Evolutionary conservation across 176 grass and related monocot genomes (phyloP).

Genomic region (Musa acuminata): DNA sequence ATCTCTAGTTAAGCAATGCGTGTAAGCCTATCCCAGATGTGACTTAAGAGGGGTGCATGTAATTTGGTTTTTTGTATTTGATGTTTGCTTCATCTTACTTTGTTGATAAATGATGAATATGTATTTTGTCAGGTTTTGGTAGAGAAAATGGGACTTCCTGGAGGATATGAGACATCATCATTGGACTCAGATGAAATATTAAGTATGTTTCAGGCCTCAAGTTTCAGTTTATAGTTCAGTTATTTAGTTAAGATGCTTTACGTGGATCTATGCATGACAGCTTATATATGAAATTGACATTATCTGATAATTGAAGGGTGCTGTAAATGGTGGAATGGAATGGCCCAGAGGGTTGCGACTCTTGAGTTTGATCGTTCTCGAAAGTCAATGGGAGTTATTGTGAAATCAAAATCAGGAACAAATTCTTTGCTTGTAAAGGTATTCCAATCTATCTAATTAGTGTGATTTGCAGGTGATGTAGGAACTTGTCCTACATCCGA

Average conservation of each 20-base stretch:
- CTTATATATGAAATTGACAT: background rate
- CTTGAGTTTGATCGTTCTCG: conserved; percentile 17
- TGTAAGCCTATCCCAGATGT: background rate
- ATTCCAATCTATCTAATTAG: background rate
- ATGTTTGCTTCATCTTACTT: conserved; percentile 1
- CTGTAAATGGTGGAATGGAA: conserved; percentile 1
- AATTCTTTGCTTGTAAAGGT: conserved; percentile 19
- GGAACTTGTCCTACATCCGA: background rate
- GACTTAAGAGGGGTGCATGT: background rate
- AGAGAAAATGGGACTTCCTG: conserved; percentile 9
- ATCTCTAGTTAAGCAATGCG: too few species aligned
- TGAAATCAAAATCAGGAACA: conserved; percentile 14
- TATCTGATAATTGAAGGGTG: conserved; percentile 3
- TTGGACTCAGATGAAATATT: conserved; percentile 50
- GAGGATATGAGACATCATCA: conserved; percentile 35
- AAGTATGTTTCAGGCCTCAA: conserved; percentile 37
- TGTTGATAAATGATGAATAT: conserved; percentile 11
- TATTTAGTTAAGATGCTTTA: too few species aligned
- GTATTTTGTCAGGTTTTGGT: conserved; percentile 17
- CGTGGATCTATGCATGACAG: background rate
- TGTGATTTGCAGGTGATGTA: too few species aligned
- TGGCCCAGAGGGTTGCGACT: conserved; percentile 6
- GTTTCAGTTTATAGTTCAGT: background rate
- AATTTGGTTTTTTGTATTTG: background rate
- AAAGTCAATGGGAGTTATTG: conserved; percentile 16